Percentiles rank a stretch among this genome's conserved stretches.
Evolutionary conservation across 139 green algal species (phyloP).

Genomic region (Medakamo hakoo): DNA sequence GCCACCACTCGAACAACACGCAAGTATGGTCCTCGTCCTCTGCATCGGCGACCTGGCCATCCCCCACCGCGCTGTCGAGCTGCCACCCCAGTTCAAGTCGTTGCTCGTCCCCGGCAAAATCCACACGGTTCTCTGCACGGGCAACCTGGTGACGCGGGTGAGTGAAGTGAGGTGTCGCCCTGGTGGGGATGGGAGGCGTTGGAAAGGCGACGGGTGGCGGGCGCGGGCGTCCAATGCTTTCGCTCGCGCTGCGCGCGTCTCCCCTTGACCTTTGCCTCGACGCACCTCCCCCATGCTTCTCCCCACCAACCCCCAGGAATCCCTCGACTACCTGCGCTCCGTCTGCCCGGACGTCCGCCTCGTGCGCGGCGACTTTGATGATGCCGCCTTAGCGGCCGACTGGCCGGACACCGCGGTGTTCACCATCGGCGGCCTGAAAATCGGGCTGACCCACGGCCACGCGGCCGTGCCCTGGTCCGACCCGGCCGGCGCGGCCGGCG

Average conservation of each 20-base stretch:
- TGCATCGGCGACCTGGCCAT: constrained; percentile 87
- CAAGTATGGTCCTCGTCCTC: constrained; percentile 93
- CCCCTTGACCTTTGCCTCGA: background rate
- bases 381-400: constrained; percentile 16
- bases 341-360: constrained; percentile 60
- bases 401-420: constrained; percentile 32
- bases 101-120: constrained; percentile 91
- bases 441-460: constrained; percentile 83
- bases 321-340: constrained; percentile 68
- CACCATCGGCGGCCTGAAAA: constrained; percentile 58
- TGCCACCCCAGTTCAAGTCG: constrained; percentile 79
- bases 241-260: background rate
- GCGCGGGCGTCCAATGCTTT: too few species aligned
- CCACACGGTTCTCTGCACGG: constrained; percentile 68
- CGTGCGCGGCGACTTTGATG: constrained; percentile 82
- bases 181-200: background rate
- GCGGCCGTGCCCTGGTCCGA: constrained; percentile 79
- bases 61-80: constrained; percentile 57
- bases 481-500: constrained; percentile 47
- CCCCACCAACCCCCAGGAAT: constrained; percentile 26
- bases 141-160: constrained; percentile 77
- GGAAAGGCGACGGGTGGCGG: too few species aligned
- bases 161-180: too few species aligned
- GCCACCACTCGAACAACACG: too few species aligned
- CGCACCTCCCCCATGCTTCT: background rate